These are phyloP conservation scores for Thelonectria rubi DNA, from an alignment of 2,329 filamentous ascomycete species.

Conservation along the genomic window DNA sequence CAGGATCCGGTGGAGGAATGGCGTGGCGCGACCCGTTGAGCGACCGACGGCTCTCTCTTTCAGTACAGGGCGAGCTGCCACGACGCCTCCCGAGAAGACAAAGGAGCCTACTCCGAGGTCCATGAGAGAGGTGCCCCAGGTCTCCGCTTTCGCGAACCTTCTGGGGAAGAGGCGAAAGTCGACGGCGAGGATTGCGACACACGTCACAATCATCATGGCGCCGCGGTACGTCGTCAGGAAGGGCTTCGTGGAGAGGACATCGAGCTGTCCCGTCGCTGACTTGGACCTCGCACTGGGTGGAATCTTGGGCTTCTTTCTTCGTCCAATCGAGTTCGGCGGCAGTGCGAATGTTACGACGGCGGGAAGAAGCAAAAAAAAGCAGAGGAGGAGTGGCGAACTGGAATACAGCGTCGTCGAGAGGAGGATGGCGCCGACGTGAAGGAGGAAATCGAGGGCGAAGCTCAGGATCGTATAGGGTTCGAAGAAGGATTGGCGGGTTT, in stretches of 20 bases:
- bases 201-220: constrained; percentile 90
- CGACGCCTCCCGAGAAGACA: constrained; percentile 91
- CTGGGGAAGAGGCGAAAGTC: constrained; percentile 94
- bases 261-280: constrained; percentile 38
- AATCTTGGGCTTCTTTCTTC: constrained; percentile 59
- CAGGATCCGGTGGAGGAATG: constrained; percentile 67
- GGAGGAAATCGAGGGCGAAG: constrained; percentile 81
- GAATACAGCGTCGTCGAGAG: constrained; percentile 90
- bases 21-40: constrained; percentile 57
- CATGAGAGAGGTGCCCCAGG: constrained; percentile 99
- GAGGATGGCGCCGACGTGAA: constrained; percentile 84
- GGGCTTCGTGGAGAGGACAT: constrained; percentile 79
- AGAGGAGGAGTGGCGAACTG: constrained; percentile 76
- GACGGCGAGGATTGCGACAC: constrained; percentile 92
- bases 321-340: constrained; percentile 49
- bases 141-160: constrained; percentile 96
- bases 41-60: constrained; percentile 68
- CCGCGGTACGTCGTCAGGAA: constrained; percentile 94
- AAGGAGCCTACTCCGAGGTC: constrained; percentile 97
- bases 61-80: constrained; percentile 84
- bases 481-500: constrained; percentile 86
- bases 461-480: constrained; percentile 74
- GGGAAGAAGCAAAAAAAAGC: constrained; percentile 76
- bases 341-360: constrained; percentile 69
- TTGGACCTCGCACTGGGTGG: constrained; percentile 55